Conservation (phyloP, 192 early-diverging fungal genomes). For the Gryganskiella cystojenkinii region DNA sequence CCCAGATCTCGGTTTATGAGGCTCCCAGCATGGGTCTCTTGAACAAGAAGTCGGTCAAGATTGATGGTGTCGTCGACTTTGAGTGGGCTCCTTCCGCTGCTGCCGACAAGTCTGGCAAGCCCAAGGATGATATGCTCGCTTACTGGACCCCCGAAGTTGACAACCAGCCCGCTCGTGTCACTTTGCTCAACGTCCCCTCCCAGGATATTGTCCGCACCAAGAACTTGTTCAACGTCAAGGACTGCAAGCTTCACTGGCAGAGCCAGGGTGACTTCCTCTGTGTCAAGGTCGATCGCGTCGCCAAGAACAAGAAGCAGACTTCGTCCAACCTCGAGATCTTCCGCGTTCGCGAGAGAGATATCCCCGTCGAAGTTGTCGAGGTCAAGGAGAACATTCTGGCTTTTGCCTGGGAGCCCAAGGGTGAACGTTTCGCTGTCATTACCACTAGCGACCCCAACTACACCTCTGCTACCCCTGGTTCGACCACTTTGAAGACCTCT, state of each 20-base stretch:
- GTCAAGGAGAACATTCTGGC: conserved; percentile 83
- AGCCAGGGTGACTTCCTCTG: conserved; percentile 88
- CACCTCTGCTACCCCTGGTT: conserved; percentile 60
- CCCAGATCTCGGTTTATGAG: conserved; percentile 90
- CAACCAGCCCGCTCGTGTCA: conserved; percentile 98
- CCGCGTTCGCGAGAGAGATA: conserved; percentile 88
- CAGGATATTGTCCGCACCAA: conserved; percentile 93
- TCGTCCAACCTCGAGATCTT: conserved; percentile 96
- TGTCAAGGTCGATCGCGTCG: conserved; percentile 91
- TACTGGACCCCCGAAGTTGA: conserved; percentile 98
- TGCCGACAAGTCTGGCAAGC: conserved; percentile 48
- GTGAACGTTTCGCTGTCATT: conserved; percentile 92
- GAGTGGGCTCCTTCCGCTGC: conserved; percentile 74
- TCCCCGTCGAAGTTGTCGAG: conserved; percentile 98
- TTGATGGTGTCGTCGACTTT: conserved; percentile 81
- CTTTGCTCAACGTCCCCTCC: conserved; percentile 82
- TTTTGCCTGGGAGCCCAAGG: conserved; percentile 97
- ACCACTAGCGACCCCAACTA: conserved; percentile 75
- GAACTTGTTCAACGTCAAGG: conserved; percentile 95
- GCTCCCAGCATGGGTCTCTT: conserved; percentile 93
- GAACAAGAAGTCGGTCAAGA: conserved; percentile 94
- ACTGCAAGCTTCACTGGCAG: conserved; percentile 94
- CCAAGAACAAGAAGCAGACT: conserved; percentile 91
- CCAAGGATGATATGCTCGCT: conserved; percentile 76
- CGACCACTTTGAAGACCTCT: conserved; percentile 68